Evolutionary conservation across 108 stramenopile genomes (phyloP), one percentile per base, ranked within the genome.

Genomic region (Parietichytrium sp.): DNA sequence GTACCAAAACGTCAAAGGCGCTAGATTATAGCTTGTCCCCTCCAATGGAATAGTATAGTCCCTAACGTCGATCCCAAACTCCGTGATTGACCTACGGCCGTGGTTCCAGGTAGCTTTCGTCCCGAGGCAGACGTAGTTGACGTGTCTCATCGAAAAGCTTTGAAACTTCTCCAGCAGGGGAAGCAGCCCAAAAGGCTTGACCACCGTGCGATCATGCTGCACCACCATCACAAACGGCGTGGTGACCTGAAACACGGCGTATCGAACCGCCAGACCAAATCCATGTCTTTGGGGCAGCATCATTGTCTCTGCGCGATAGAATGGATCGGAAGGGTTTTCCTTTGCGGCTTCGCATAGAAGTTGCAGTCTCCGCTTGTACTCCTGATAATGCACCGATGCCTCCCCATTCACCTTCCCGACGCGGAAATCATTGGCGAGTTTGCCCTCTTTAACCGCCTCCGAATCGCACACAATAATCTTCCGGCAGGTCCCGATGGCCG

Each of bases 391-490:
- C 20, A 42, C 33, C 1, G 61, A 33, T 31, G 61, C 61, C 61
- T 31, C 29, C 23, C n/a, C 38, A n/a, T 33, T 45, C 0, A 72
- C 61, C 33, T 45, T 36, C 6, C 15, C 29, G 10, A 72, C 20
- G 10, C 61, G 36, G 20, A 72, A 72, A 33, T 38, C 25, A 0
- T 72, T 42, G 15, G 36, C 20, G 42, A n/a, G 23, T 29, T 53
- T 53, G 23, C 45, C 45, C 0, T 33, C 42, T 16, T 42, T 33
- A 10, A 72, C 23, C 1, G 10, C 45, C 10, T 45, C 42, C 20
- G 38, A 33, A 45, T 72, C 61, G 61, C 61, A 72, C 10, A 72
- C 61, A 27, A 72, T 72, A 25, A 72, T 72, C 20, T 72, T 72
- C 1, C n/a, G 61, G 33, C 61, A 72, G 6, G 6, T 8, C 6